phyloP scores from a whole-genome alignment of 1,284 basidiomycete genomes.

The Austroboletus niveus region DNA sequence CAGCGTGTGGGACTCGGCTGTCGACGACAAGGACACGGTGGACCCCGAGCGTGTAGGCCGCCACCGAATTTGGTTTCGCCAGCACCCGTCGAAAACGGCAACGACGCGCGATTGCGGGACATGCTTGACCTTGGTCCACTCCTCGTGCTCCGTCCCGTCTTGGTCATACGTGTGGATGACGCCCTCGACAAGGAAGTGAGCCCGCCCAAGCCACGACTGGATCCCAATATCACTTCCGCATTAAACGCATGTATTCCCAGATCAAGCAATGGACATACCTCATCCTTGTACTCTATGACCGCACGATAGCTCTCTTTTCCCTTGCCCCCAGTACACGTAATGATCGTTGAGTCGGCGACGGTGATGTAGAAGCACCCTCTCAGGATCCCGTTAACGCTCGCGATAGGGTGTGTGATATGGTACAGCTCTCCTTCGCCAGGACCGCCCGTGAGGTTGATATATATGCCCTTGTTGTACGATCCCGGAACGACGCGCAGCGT shows the following conservation, averaged over 20 bases:
- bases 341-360: slow-evolving; percentile 74
- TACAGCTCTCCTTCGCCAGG: slow-evolving; percentile 81
- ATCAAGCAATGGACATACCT: slow-evolving; percentile 51
- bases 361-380: slow-evolving; percentile 91
- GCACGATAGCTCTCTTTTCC: slow-evolving; percentile 67
- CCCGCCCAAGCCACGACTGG: slow-evolving; percentile 88
- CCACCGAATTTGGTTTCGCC: slow-evolving; percentile 84
- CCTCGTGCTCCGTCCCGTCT: slow-evolving; percentile 58
- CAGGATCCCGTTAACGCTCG: slow-evolving; percentile 89
- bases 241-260: slow-evolving; percentile 1
- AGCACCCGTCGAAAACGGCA: slow-evolving; percentile 85
- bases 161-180: slow-evolving; percentile 82
- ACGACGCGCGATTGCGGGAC: slow-evolving; percentile 80
- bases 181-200: slow-evolving; percentile 88
- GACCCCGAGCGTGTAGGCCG: slow-evolving; percentile 57
- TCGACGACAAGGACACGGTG: slow-evolving; percentile 36
- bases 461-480: slow-evolving; percentile 85
- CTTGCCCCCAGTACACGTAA: slow-evolving; percentile 77
- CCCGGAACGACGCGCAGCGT: slow-evolving; percentile 83
- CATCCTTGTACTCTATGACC: slow-evolving; percentile 94
- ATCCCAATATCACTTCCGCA: neutral
- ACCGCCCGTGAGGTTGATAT: slow-evolving; percentile 73
- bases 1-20: slow-evolving; percentile 64
- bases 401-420: slow-evolving; percentile 87
- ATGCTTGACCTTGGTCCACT: slow-evolving; percentile 89